A percentile compares a stretch with the other conserved stretches of the same genome.
These are phyloP conservation scores for Cardamine resedifolia DNA, from an alignment of 345 rosid genomes.

Conservation along the genomic window DNA sequence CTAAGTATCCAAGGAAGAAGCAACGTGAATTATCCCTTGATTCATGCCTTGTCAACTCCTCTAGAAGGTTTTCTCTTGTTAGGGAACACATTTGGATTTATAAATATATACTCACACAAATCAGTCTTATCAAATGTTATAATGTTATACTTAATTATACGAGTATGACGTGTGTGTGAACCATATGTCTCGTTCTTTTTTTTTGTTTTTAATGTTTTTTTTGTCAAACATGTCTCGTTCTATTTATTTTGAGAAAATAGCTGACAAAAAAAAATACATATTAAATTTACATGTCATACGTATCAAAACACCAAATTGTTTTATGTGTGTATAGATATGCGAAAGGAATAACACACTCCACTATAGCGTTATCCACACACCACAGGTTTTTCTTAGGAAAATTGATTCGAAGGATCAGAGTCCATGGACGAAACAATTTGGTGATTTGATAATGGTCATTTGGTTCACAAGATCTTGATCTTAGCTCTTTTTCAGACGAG, in stretches of 20 bases:
- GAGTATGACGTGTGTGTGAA: not conserved
- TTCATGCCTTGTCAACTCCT: constrained; percentile 27
- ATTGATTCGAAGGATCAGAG: not conserved
- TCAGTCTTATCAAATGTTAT: not conserved
- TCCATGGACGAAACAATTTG: not conserved
- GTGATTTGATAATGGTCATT: not conserved
- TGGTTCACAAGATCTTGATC: not conserved
- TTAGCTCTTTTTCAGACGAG: not conserved
- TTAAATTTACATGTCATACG: not conserved
- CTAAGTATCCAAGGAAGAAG: constrained; percentile 31
- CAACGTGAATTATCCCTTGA: constrained; percentile 28
- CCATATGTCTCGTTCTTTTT: no score
- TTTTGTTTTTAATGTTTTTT: no score
- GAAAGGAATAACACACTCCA: not conserved
- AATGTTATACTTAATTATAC: not conserved
- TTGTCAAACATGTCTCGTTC: no score
- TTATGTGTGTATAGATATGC: not conserved
- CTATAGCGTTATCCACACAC: not conserved
- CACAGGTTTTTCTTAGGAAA: not conserved
- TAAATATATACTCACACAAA: not conserved
- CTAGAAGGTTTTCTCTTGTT: constrained; percentile 25
- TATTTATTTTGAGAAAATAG: not conserved
- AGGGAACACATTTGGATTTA: constrained; percentile 6
- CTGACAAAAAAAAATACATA: no score
- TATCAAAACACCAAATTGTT: not conserved